These are phyloP conservation scores for Lolium rigidum DNA, from an alignment of 176 grass and related monocot species.

Conservation along the genomic window DNA sequence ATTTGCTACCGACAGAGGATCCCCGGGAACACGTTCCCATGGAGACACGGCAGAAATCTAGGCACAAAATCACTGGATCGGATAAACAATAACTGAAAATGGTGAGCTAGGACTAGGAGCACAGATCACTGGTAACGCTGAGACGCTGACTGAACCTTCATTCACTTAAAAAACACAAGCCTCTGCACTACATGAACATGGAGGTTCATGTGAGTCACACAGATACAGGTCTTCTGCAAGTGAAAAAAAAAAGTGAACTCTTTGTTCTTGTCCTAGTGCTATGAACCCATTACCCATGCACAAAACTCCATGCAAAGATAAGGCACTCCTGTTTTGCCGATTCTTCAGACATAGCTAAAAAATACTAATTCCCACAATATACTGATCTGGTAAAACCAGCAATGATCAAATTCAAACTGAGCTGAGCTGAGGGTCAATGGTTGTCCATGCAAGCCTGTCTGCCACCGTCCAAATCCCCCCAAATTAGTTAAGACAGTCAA, in stretches of 20 bases:
- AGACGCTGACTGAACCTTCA: neutral
- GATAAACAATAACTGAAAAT: neutral
- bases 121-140: neutral
- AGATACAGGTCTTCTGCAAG: neutral
- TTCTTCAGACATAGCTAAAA: neutral
- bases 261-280: slow-evolving; percentile 12
- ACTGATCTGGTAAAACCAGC: neutral
- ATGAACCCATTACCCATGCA: slow-evolving; percentile 2
- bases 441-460: neutral
- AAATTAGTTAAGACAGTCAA: slow-evolving; percentile 10
- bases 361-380: neutral
- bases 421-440: neutral
- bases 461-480: neutral
- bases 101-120: neutral
- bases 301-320: neutral
- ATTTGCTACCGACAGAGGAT: slow-evolving; percentile 1
- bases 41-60: slow-evolving; percentile 28
- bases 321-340: neutral
- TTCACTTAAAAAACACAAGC: neutral
- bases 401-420: neutral
- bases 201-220: slow-evolving; percentile 7
- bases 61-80: neutral
- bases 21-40: slow-evolving; percentile 10
- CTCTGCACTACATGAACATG: slow-evolving; percentile 20
- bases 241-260: neutral